Conservation (phyloP, 768 basidiomycete species). For the Leccinum olivaceopallidum region DNA sequence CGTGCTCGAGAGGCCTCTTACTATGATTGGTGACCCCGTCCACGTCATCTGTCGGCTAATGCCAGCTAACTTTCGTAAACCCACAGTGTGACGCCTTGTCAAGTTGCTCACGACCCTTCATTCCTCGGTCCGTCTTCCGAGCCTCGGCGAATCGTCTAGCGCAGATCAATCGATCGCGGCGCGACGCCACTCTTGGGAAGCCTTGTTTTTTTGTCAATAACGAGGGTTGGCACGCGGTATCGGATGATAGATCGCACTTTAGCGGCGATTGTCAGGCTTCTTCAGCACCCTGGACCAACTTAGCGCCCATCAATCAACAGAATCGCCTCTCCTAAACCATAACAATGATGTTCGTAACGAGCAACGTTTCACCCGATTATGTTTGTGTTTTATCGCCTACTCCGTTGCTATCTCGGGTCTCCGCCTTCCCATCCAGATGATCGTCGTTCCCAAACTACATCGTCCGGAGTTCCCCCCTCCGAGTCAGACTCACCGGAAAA, state of each 20-base stretch:
- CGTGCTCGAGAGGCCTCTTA: background rate
- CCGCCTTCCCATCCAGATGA: background rate
- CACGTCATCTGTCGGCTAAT: too few species aligned
- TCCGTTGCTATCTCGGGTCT: conserved; percentile 6
- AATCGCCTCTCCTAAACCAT: background rate
- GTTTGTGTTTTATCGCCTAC: conserved; percentile 13
- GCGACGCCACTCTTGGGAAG: background rate
- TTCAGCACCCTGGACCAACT: background rate
- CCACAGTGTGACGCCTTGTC: background rate
- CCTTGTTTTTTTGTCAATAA: background rate
- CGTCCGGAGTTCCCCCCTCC: background rate
- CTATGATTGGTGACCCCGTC: too few species aligned
- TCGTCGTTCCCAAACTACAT: background rate
- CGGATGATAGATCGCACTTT: background rate
- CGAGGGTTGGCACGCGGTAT: background rate
- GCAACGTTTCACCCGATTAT: conserved; percentile 4
- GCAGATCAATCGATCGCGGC: background rate
- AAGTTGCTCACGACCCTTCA: background rate
- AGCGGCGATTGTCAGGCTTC: background rate
- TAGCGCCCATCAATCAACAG: background rate
- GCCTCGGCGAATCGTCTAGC: background rate
- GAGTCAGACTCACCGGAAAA: background rate
- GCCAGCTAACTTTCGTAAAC: too few species aligned
- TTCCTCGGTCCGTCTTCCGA: background rate
- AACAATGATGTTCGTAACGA: background rate